These are phyloP conservation scores for Nannizziopsis barbatae DNA, from an alignment of 2,329 filamentous ascomycete genomes.

Conservation along the genomic window DNA sequence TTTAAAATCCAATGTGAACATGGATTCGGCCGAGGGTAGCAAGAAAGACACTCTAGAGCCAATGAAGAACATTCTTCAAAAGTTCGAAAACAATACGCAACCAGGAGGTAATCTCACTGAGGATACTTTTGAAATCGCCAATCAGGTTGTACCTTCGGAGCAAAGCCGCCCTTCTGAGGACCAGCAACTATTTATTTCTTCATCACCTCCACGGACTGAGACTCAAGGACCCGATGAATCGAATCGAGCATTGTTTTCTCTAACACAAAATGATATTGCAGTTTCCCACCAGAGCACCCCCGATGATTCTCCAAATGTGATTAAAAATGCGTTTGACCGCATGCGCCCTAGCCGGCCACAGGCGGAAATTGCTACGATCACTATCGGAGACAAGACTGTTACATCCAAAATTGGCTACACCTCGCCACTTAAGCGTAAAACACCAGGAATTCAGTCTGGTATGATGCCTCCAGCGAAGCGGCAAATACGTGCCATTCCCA, in stretches of 20 bases:
- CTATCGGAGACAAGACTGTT: constrained; percentile 57
- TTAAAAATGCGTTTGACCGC: constrained; percentile 53
- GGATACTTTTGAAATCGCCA: neutral
- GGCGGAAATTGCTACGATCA: constrained; percentile 60
- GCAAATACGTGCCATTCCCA: constrained; percentile 28
- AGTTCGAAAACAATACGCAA: neutral
- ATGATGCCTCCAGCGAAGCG: constrained; percentile 29
- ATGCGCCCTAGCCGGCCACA: constrained; percentile 54
- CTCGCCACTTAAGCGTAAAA: constrained; percentile 28
- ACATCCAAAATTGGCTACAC: constrained; percentile 54
- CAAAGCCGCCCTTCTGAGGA: neutral
- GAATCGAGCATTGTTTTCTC: neutral
- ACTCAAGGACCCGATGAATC: constrained; percentile 7
- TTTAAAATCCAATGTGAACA: neutral
- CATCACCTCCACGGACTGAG: neutral
- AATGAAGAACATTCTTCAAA: neutral
- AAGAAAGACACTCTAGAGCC: neutral
- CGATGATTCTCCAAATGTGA: constrained; percentile 19
- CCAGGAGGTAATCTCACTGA: neutral
- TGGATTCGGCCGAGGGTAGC: neutral
- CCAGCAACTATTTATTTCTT: neutral
- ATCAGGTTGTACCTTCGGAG: neutral
- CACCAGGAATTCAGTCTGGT: constrained; percentile 20
- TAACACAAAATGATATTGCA: constrained; percentile 3
- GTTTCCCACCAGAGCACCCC: neutral